A percentile compares a stretch with the other conserved stretches of the same genome.
These are phyloP conservation scores for Taphrina confusa DNA, from an alignment of 1,139 yeast genomes.

Conservation along the genomic window DNA sequence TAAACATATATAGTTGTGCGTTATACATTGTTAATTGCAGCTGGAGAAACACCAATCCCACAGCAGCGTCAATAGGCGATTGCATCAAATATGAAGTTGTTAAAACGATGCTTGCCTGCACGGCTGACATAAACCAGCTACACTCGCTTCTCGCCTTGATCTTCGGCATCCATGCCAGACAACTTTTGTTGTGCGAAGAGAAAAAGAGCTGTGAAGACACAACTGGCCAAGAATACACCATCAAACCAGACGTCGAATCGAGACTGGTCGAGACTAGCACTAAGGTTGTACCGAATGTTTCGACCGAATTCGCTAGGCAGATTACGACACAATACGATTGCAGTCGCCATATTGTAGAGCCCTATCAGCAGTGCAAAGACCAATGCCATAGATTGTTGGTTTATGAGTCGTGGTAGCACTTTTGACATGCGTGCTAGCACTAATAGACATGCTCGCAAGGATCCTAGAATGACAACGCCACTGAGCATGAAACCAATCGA, in stretches of 20 bases:
- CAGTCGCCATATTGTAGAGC: constrained; percentile 76
- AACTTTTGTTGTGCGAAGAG: constrained; percentile 42
- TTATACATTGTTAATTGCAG: too few species aligned
- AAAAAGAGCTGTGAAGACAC: constrained; percentile 56
- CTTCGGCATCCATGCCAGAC: constrained; percentile 36
- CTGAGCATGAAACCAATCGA: constrained; percentile 67
- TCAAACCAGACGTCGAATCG: constrained; percentile 82
- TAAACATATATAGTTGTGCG: too few species aligned
- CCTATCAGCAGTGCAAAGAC: constrained; percentile 72
- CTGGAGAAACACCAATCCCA: too few species aligned
- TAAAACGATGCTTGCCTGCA: too few species aligned
- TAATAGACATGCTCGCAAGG: constrained; percentile 51
- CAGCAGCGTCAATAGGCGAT: too few species aligned
- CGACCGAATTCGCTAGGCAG: constrained; percentile 63
- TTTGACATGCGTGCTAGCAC: constrained; percentile 44
- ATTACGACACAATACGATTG: constrained; percentile 72
- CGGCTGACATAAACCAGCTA: too few species aligned
- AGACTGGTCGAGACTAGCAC: constrained; percentile 55
- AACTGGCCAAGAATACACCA: constrained; percentile 62
- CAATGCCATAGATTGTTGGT: constrained; percentile 46
- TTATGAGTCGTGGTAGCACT: constrained; percentile 43
- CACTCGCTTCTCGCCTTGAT: constrained; percentile 40
- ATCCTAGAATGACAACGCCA: constrained; percentile 65
- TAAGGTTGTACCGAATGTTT: constrained; percentile 55
- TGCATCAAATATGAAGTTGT: too few species aligned